These are phyloP conservation scores for Brassica incana DNA, from an alignment of 345 rosid species.

Conservation along the genomic window DNA sequence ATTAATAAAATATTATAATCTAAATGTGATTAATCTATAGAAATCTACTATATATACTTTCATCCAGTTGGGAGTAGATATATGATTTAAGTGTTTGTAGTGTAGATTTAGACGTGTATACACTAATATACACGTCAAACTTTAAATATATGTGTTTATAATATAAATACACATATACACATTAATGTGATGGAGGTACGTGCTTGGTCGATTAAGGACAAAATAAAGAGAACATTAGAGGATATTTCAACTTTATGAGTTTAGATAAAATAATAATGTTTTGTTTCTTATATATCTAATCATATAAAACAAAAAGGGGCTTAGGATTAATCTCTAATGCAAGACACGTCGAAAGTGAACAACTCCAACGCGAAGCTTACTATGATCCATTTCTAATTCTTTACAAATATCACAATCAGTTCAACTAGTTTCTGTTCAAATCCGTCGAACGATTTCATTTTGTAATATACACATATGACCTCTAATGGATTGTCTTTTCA, in stretches of 20 bases:
- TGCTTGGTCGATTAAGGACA: not conserved
- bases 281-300: not conserved
- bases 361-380: constrained; percentile 41
- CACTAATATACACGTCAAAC: constrained; percentile 32
- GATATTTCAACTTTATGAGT: not conserved
- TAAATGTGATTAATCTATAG: not conserved
- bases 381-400: constrained; percentile 23
- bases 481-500: not conserved
- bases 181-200: not conserved
- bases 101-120: not conserved
- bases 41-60: not conserved
- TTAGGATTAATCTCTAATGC: constrained; percentile 35
- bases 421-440: constrained; percentile 21
- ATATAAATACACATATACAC: not conserved
- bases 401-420: constrained; percentile 13
- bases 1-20: not conserved
- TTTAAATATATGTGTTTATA: constrained; percentile 17
- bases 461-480: not conserved
- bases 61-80: not conserved
- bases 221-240: not conserved
- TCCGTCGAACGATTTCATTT: constrained; percentile 15
- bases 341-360: constrained; percentile 41
- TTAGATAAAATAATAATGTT: not conserved
- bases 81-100: not conserved
- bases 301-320: not conserved